Conservation (phyloP, 345 rosid species). For the Dimocarpus longan region DNA sequence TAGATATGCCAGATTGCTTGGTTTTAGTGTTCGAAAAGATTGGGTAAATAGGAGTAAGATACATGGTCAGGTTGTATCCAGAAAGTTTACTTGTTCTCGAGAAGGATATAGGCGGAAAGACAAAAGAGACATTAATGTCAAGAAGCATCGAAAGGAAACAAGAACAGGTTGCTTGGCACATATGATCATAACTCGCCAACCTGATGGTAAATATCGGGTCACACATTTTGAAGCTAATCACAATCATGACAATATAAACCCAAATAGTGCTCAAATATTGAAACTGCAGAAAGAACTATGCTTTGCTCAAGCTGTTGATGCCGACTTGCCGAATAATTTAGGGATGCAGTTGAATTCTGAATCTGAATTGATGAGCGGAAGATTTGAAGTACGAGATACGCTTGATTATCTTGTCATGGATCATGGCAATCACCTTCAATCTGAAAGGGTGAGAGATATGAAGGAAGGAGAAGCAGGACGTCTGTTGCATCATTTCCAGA, state of each 20-base stretch:
- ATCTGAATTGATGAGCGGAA: constrained; percentile 12
- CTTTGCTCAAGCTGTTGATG: constrained; percentile 25
- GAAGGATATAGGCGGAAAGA: constrained; percentile 33
- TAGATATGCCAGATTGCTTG: constrained; percentile 27
- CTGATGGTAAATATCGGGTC: constrained; percentile 28
- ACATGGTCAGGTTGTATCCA: constrained; percentile 36
- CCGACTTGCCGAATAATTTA: constrained; percentile 10
- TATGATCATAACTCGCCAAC: constrained; percentile 31
- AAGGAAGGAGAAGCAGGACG: constrained; percentile 41
- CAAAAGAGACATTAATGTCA: constrained; percentile 25
- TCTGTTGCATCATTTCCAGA: constrained; percentile 37
- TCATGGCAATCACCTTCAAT: constrained; percentile 29
- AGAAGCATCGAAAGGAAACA: constrained; percentile 34
- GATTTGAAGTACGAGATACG: constrained; percentile 23
- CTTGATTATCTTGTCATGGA: constrained; percentile 30
- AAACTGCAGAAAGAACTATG: constrained; percentile 29
- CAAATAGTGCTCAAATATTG: constrained; percentile 21
- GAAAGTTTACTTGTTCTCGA: constrained; percentile 31
- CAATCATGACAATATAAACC: constrained; percentile 31
- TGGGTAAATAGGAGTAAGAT: constrained; percentile 37
- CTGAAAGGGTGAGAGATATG: constrained; percentile 33
- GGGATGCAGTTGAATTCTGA: constrained; percentile 19
- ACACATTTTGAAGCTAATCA: constrained; percentile 36
- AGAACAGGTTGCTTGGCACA: constrained; percentile 38
- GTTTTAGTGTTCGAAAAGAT: constrained; percentile 34